Percentiles rank a stretch among this genome's conserved stretches.
phyloP scores from a whole-genome alignment of 345 rosid species.

The Salix purpurea region DNA sequence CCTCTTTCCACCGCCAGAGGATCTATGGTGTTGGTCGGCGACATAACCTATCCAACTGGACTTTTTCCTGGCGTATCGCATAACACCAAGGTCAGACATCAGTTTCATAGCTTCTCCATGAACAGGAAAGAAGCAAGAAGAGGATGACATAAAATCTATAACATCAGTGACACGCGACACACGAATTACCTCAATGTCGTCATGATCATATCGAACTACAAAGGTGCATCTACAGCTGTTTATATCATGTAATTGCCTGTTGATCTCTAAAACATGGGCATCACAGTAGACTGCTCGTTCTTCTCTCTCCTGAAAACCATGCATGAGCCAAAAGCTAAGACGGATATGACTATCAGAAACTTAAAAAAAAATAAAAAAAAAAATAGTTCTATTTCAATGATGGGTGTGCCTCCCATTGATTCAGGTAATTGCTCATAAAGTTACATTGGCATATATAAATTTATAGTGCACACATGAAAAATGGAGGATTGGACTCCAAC shows the following conservation, averaged over 20 bases:
- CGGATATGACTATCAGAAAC: neutral
- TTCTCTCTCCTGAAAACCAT: conserved; percentile 47
- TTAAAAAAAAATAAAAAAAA: too few species aligned
- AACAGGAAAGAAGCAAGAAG: neutral
- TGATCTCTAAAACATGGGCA: conserved; percentile 54
- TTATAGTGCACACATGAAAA: neutral
- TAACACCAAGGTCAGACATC: neutral
- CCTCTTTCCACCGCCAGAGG: neutral
- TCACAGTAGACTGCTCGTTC: conserved; percentile 59
- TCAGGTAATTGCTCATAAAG: neutral
- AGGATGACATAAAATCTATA: neutral
- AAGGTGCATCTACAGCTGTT: conserved; percentile 54
- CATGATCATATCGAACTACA: conserved; percentile 50
- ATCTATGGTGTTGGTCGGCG: conserved; percentile 33
- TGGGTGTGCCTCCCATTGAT: too few species aligned
- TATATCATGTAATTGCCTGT: conserved; percentile 47
- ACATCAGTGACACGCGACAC: neutral
- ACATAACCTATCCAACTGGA: conserved; percentile 37
- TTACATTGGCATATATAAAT: neutral
- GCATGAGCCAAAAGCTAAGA: neutral
- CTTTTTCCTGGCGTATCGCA: conserved; percentile 33
- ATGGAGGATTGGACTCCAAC: neutral
- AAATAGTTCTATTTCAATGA: neutral
- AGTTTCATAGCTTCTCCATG: neutral
- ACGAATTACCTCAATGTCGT: conserved; percentile 44